phyloP scores from a whole-genome alignment of 73 alveolate species.

The Stentor roeselii region DNA sequence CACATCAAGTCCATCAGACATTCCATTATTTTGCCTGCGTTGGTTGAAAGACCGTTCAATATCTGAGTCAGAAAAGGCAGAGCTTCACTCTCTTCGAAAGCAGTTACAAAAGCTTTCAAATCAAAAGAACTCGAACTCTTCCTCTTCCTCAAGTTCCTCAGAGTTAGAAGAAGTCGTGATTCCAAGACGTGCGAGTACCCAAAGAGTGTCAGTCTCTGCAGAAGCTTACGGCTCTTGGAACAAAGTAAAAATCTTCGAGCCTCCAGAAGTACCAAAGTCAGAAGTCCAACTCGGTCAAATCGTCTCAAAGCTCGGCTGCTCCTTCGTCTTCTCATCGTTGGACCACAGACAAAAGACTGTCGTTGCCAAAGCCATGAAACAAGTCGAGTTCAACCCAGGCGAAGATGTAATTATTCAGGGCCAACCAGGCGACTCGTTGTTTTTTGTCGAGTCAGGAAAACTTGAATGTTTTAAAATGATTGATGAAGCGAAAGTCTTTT shows the following conservation, averaged over 20 bases:
- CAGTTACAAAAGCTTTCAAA: neutral
- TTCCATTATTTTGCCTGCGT: no score
- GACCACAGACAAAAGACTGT: slow-evolving; percentile 69
- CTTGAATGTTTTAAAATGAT: slow-evolving; percentile 61
- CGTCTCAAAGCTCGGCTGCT: slow-evolving; percentile 70
- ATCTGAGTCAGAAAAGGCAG: neutral
- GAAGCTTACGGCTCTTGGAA: slow-evolving; percentile 98
- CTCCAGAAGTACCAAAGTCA: slow-evolving; percentile 73
- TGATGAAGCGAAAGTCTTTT: neutral
- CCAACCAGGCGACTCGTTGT: slow-evolving; percentile 74
- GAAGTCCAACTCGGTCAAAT: slow-evolving; percentile 72
- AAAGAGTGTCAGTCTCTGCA: slow-evolving; percentile 75
- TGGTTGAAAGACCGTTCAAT: no score
- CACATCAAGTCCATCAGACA: no score
- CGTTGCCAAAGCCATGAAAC: slow-evolving; percentile 94
- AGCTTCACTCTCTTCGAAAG: neutral
- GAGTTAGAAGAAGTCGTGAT: no score
- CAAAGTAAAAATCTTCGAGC: slow-evolving; percentile 77
- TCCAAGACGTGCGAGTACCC: no score
- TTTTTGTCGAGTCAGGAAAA: slow-evolving; percentile 74
- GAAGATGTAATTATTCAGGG: slow-evolving; percentile 53
- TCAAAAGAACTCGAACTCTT: neutral
- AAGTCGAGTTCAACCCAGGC: slow-evolving; percentile 41
- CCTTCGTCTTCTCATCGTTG: slow-evolving; percentile 77
- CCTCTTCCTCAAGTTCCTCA: no score